Conservation (phyloP, 768 basidiomycete species). For the Rhodotorula toruloides region DNA sequence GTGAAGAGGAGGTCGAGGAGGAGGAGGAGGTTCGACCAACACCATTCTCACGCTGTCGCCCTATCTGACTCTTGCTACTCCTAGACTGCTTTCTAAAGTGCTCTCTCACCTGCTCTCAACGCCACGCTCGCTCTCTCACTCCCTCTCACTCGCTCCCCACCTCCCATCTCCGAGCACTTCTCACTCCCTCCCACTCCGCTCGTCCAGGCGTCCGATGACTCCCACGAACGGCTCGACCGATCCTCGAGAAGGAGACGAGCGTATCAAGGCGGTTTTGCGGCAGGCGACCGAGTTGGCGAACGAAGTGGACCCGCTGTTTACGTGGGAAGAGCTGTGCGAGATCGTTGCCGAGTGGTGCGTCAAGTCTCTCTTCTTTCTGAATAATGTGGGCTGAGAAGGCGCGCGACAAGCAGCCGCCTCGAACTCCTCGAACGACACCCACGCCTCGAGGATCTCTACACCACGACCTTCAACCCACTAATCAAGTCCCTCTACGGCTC, state of each 20-base stretch:
- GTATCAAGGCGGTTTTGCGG: background rate
- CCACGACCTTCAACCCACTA: slow-evolving; percentile 6
- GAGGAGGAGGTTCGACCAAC: too few relatives aligned
- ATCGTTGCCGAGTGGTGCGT: background rate
- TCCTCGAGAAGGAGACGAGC: background rate
- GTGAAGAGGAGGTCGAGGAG: too few relatives aligned
- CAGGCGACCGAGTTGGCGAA: background rate
- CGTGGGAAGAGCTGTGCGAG: slow-evolving; percentile 1
- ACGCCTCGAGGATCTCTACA: slow-evolving; percentile 22
- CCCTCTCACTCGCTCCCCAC: too few relatives aligned
- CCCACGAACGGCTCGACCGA: too few relatives aligned
- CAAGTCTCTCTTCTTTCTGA: background rate
- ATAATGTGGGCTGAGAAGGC: background rate
- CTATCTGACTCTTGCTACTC: too few relatives aligned
- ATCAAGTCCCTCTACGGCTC: background rate
- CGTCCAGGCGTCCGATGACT: too few relatives aligned
- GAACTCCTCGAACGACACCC: slow-evolving; percentile 25
- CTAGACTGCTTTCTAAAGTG: too few relatives aligned
- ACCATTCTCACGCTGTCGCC: too few relatives aligned
- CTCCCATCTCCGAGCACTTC: too few relatives aligned
- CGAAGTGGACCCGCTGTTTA: slow-evolving; percentile 4
- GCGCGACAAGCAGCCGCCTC: background rate
- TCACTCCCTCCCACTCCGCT: background rate
- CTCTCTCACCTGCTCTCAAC: too few relatives aligned
- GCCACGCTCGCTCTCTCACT: too few relatives aligned